Evolutionary conservation across 2,329 filamentous ascomycete species (phyloP), one percentile per base, ranked within the genome.

Genomic region (Colletotrichum orbiculare): DNA sequence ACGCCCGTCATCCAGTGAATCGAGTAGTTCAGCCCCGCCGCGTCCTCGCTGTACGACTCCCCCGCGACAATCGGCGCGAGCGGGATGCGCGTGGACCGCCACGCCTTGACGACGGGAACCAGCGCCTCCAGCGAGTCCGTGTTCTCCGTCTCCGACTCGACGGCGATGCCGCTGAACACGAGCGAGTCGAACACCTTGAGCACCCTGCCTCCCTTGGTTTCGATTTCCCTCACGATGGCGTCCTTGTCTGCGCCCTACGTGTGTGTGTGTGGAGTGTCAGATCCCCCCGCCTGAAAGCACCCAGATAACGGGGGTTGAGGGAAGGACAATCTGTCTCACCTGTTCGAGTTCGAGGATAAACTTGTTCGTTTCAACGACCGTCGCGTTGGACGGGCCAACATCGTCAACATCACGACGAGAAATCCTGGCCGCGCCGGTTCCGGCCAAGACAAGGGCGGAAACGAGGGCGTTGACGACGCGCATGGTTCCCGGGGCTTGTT

Each of bases 1-100:
- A 81, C 78, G 4, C 77, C 77, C 2, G 78, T 80, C 72, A 75
- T 76, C 38, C 73, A 72, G 52, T 79, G 78, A 34, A 75, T 68
- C 1, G 74, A 75, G 59, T 78, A 78, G 55, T 77, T 77, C 5
- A 56, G 49, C 25, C 62, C 65, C 3, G 48, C 33, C n/a, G 62
- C 65, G 17, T 61, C 65, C 17, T 66, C 56, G 15, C 61, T 66
- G 39, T 62, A 67, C 9, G 55, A 61, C 2, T 66, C 52, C 0
- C 62, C 62, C 2, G 42, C 17, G 25, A 66, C 62, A 9, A 64
- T 54, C 6, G 65, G 65, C 4, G 52, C 55, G 4, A 68, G 66
- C 39, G 64, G 58, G 6, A 67, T 64, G 34, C 46, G 65, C 13
- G 39, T 61, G 1, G 67, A 64, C 17, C 59, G 54, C 67, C 68